Evolutionary conservation across 2,329 filamentous ascomycete species (phyloP), one percentile per base, ranked within the genome.

Genomic region (Lecanicillium sp.): DNA sequence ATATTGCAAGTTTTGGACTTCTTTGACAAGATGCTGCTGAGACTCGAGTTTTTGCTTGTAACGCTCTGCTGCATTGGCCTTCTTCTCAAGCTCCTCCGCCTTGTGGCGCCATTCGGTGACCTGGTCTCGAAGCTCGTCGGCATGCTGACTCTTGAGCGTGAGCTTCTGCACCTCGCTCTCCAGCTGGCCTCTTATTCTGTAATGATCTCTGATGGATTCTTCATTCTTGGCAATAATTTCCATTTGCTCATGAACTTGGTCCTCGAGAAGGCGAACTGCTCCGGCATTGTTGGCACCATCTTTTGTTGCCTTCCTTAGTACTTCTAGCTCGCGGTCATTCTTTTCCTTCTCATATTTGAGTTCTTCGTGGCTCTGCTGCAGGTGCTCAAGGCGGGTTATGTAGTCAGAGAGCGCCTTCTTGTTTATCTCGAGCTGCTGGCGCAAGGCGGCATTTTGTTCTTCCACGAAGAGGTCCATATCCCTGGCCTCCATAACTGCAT

Each of bases 161-260:
- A 77, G 57, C 29, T 59, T 58, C 36, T 62, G 57, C 27, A 77
- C 66, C 45, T 79, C 73, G 43, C 63, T 64, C 41, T 83, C 74
- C 10, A 81, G 61, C 48, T 84, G 74, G 15, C 72, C 71, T 39
- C 54, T 56, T 9, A 48, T 46, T 40, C 53, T 55, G 32, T 59
- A 53, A 40, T 60, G 53, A 17, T 49, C 55, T 10, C 60, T 56
- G 35, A 64, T 63, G n/a, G 44, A 48, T 55, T 89, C 84, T 48
- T 87, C 75, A 17, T 69, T 73, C 25, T 55, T 53, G 29, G 79
- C 77, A 52, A 89, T 88, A 36, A 87, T 66, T 42, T 81, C 72
- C 55, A 86, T 80, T 50, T 84, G 79, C 49, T 87, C 77, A 29
- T 74, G 72, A 17, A 81, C 64, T 47, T 73, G 72, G 31, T 64